phyloP scores from a whole-genome alignment of 2,329 filamentous ascomycete genomes.

The Hypoxylon sp. region DNA sequence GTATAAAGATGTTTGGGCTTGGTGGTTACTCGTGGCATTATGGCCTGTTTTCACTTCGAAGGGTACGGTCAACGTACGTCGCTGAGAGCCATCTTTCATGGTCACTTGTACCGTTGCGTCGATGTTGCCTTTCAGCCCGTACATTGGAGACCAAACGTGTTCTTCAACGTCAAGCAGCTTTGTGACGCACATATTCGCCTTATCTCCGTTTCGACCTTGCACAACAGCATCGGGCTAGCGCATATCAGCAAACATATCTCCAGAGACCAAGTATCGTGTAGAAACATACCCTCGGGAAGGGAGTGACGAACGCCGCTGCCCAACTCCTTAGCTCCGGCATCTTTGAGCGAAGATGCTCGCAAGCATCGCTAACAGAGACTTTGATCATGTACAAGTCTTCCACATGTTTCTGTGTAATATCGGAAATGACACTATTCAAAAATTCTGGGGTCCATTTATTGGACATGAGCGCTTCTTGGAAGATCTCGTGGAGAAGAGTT shows the following conservation, averaged over 20 bases:
- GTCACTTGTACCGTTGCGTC: slow-evolving; percentile 94
- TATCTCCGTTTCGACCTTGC: slow-evolving; percentile 81
- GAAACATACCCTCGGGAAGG: slow-evolving; percentile 71
- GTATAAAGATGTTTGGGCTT: slow-evolving; percentile 94
- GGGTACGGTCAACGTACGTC: slow-evolving; percentile 82
- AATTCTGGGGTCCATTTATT: slow-evolving; percentile 84
- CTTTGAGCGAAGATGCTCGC: slow-evolving; percentile 84
- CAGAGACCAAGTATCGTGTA: not conserved
- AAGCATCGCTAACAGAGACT: slow-evolving; percentile 77
- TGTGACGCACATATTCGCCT: slow-evolving; percentile 84
- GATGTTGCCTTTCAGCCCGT: slow-evolving; percentile 96
- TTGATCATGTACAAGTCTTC: slow-evolving; percentile 92
- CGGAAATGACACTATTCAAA: slow-evolving; percentile 74
- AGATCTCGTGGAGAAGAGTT: slow-evolving; percentile 93
- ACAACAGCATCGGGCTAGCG: slow-evolving; percentile 75
- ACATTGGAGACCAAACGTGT: slow-evolving; percentile 98
- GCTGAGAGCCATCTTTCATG: slow-evolving; percentile 76
- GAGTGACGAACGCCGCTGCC: slow-evolving; percentile 84
- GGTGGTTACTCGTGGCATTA: slow-evolving; percentile 83
- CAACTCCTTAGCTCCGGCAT: slow-evolving; percentile 84
- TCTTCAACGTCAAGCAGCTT: slow-evolving; percentile 97
- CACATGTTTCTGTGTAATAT: slow-evolving; percentile 79
- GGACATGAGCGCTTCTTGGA: slow-evolving; percentile 86
- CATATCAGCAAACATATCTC: slow-evolving; percentile 49
- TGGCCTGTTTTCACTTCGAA: slow-evolving; percentile 97